A percentile compares a stretch with the other conserved stretches of the same genome.
These are phyloP conservation scores for Triticum monococcum DNA, from an alignment of 176 grass and related monocot species.

Conservation along the genomic window DNA sequence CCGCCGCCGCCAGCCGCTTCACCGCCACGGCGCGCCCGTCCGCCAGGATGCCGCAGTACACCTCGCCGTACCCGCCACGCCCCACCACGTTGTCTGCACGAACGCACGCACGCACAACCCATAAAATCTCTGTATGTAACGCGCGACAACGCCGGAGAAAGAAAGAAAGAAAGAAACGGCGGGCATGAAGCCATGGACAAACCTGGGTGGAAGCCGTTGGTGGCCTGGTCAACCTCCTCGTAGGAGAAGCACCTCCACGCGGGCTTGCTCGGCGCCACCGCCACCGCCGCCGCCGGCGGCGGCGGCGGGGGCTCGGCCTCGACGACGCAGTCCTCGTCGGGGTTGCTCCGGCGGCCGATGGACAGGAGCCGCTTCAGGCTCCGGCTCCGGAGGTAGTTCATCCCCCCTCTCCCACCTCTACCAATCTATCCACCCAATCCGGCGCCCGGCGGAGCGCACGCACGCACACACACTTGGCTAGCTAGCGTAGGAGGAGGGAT, in stretches of 20 bases:
- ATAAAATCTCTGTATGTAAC: background rate
- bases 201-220: conserved; percentile 63
- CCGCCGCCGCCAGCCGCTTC: conserved; percentile 55
- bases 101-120: background rate
- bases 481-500: background rate
- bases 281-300: background rate
- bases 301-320: background rate
- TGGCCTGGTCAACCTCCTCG: conserved; percentile 60
- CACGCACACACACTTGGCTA: background rate
- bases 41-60: conserved; percentile 67
- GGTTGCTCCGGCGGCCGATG: conserved; percentile 25
- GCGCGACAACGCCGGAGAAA: background rate
- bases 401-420: background rate
- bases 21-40: conserved; percentile 69
- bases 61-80: conserved; percentile 82
- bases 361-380: conserved; percentile 6
- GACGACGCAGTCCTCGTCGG: background rate
- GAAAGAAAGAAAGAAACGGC: background rate
- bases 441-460: too few relatives aligned
- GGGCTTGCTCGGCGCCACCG: conserved; percentile 26
- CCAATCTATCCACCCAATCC: background rate
- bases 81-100: conserved; percentile 74
- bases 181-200: too few relatives aligned
- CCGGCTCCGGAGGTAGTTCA: background rate
- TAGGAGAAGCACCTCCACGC: conserved; percentile 80